These are phyloP conservation scores for Pterocarpus santalinus DNA, from an alignment of 306 rosid genomes.

Conservation along the genomic window DNA sequence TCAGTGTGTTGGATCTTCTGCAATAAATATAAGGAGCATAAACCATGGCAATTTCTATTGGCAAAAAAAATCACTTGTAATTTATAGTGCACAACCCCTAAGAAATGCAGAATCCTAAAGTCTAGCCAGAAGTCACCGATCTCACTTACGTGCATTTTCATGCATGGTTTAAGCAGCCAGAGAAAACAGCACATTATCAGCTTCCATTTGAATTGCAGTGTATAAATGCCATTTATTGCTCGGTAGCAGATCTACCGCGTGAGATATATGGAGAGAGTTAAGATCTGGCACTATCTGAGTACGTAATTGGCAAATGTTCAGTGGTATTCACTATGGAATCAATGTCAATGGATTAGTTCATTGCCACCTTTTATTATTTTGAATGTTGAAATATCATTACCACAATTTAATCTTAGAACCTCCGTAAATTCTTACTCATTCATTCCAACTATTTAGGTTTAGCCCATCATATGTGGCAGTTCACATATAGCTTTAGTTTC, in stretches of 20 bases:
- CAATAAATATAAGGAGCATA: background rate
- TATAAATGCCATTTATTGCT: conserved; percentile 22
- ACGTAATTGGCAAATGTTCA: too few species aligned
- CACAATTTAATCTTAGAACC: background rate
- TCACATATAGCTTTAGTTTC: too few species aligned
- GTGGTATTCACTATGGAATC: background rate
- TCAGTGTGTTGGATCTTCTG: conserved; percentile 14
- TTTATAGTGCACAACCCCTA: too few species aligned
- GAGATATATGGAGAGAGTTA: background rate
- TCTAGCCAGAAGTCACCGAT: too few species aligned
- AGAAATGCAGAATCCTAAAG: too few species aligned
- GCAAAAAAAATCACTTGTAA: too few species aligned
- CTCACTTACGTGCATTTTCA: background rate
- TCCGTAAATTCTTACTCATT: too few species aligned
- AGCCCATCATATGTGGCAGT: too few species aligned
- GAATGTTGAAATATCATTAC: background rate
- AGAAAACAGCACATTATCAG: background rate
- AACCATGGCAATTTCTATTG: too few species aligned
- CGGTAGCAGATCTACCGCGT: background rate
- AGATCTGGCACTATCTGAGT: background rate
- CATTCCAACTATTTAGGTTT: too few species aligned
- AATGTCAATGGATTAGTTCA: conserved; percentile 3
- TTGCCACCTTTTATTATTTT: background rate
- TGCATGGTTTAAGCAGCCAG: background rate
- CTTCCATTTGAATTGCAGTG: background rate